Evolutionary conservation across 441 rosid species (phyloP).

Genomic region (Gossypium laxum): DNA sequence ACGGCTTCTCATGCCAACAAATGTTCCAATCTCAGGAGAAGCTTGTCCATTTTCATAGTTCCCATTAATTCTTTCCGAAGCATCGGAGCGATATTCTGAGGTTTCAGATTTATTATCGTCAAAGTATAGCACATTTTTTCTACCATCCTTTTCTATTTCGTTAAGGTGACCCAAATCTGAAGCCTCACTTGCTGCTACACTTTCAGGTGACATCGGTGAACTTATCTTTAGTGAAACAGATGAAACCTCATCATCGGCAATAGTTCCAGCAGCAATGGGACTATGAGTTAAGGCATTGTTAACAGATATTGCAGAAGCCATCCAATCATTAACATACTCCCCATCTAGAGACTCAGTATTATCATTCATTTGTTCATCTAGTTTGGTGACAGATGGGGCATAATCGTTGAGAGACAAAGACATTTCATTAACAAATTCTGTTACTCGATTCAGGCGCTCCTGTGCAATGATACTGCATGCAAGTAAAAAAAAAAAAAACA

Average conservation of each 20-base stretch:
- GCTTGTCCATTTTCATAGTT: slow-evolving; percentile 43
- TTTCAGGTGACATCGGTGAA: slow-evolving; percentile 60
- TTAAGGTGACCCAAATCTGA: slow-evolving; percentile 54
- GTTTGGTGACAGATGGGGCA: slow-evolving; percentile 32
- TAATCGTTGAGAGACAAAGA: slow-evolving; percentile 39
- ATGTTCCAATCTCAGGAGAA: slow-evolving; percentile 55
- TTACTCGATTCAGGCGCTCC: slow-evolving; percentile 86
- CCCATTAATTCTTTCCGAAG: slow-evolving; percentile 38
- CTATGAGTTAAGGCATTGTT: slow-evolving; percentile 60
- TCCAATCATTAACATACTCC: slow-evolving; percentile 34
- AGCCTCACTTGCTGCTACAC: slow-evolving; percentile 52
- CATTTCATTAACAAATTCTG: slow-evolving; percentile 66
- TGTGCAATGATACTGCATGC: slow-evolving; percentile 86
- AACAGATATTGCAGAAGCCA: slow-evolving; percentile 75
- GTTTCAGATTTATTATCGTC: slow-evolving; percentile 66
- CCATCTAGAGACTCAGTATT: slow-evolving; percentile 30
- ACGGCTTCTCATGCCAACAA: slow-evolving; percentile 30
- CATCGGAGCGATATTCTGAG: slow-evolving; percentile 49
- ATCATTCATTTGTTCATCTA: slow-evolving; percentile 29
- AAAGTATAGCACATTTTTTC: slow-evolving; percentile 32
- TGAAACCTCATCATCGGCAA: slow-evolving; percentile 49
- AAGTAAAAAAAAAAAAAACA: slow-evolving; percentile 17
- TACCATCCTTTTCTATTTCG: slow-evolving; percentile 50
- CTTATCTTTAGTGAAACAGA: slow-evolving; percentile 33
- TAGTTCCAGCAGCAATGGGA: slow-evolving; percentile 77